Percentiles rank a stretch among this genome's conserved stretches.
Evolutionary conservation across 108 stramenopile species (phyloP).

Genomic region (Epithemia pelagica): DNA sequence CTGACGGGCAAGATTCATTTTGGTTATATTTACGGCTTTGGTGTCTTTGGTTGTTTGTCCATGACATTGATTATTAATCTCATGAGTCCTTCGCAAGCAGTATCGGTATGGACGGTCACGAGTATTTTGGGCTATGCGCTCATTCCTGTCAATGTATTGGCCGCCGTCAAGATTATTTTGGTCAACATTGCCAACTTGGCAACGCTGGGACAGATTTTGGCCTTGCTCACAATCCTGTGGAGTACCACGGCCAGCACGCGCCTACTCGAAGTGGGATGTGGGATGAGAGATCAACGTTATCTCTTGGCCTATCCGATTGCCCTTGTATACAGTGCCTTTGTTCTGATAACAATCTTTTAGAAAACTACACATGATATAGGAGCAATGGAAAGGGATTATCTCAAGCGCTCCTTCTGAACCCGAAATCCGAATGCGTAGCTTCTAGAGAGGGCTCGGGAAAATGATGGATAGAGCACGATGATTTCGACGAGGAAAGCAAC

Average conservation of each 20-base stretch:
- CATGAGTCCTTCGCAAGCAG: slow-evolving; percentile 69
- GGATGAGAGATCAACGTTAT: slow-evolving; percentile 90
- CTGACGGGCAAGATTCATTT: slow-evolving; percentile 89
- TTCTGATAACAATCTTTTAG: slow-evolving; percentile 98
- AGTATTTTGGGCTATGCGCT: slow-evolving; percentile 95
- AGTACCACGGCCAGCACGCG: slow-evolving; percentile 85
- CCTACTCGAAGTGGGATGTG: slow-evolving; percentile 89
- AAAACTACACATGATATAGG: not conserved
- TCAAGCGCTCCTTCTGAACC: not conserved
- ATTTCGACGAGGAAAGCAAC: not conserved
- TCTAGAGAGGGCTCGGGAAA: not conserved
- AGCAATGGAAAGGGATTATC: not conserved
- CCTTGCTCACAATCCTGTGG: slow-evolving; percentile 84
- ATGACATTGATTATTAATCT: slow-evolving; percentile 96
- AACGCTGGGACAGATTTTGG: slow-evolving; percentile 66
- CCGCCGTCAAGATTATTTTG: slow-evolving; percentile 74
- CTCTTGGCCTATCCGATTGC: slow-evolving; percentile 96
- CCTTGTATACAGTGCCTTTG: slow-evolving; percentile 95
- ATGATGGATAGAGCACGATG: not conserved
- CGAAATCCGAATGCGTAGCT: not conserved
- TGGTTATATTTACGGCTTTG: slow-evolving; percentile 97
- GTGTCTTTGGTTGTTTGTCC: slow-evolving; percentile 90
- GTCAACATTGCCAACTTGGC: slow-evolving; percentile 53
- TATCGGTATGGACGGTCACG: slow-evolving; percentile 74
- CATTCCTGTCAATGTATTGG: slow-evolving; percentile 93